Evolutionary conservation across 805 yeast genomes (phyloP).

Genomic region (Yarrowia sp.): DNA sequence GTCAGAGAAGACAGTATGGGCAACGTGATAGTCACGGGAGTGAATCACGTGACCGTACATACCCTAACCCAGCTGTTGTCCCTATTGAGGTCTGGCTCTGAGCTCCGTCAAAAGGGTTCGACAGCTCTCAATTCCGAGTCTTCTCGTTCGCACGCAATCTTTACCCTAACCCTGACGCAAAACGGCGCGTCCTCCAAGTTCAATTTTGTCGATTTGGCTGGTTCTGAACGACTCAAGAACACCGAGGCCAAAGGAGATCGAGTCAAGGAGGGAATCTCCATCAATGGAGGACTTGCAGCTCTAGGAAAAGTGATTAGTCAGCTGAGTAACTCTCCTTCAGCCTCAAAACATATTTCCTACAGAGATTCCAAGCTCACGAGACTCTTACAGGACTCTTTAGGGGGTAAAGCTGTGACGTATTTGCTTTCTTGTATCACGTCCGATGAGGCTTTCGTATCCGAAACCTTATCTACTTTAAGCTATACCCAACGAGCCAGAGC

Average conservation of each 20-base stretch:
- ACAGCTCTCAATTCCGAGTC: conserved; percentile 66
- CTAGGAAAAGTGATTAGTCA: conserved; percentile 57
- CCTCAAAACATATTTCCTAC: conserved; percentile 45
- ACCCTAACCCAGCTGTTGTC: conserved; percentile 46
- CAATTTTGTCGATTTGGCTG: conserved; percentile 67
- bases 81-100: conserved; percentile 49
- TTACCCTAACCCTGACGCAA: conserved; percentile 56
- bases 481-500: conserved; percentile 34
- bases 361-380: conserved; percentile 71
- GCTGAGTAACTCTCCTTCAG: conserved; percentile 37
- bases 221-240: conserved; percentile 59
- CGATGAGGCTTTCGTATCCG: conserved; percentile 30
- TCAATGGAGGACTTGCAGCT: conserved; percentile 64
- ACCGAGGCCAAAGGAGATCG: conserved; percentile 52
- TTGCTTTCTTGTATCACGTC: conserved; percentile 77
- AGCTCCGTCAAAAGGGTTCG: conserved; percentile 56
- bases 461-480: conserved; percentile 32
- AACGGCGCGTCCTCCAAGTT: conserved; percentile 54
- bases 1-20: conserved; percentile 61
- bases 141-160: conserved; percentile 72
- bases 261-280: conserved; percentile 62
- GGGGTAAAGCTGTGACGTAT: conserved; percentile 84
- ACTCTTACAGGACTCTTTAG: conserved; percentile 73
- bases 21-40: conserved; percentile 57
- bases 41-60: conserved; percentile 48